Percentiles rank a stretch among this genome's conserved stretches.
Conservation (phyloP, 179 eudicot genomes). For the Heliamphora pulchella region DNA sequence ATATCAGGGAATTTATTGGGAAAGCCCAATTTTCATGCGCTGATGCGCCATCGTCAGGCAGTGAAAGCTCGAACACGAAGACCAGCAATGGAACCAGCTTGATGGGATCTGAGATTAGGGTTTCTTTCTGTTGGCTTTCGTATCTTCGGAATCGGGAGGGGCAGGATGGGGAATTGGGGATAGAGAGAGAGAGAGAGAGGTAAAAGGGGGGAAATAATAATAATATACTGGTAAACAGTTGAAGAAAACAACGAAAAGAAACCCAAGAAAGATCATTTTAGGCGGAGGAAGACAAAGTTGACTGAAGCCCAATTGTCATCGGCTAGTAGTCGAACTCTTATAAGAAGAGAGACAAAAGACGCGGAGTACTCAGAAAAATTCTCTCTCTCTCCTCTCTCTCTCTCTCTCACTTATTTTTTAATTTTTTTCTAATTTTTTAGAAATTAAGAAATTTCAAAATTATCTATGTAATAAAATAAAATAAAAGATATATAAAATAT, state of each 20-base stretch:
- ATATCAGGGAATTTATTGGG: slow-evolving; percentile 7
- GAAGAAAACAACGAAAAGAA: slow-evolving; percentile 8
- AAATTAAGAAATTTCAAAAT: too few species aligned
- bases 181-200: not conserved
- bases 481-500: too few species aligned
- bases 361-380: not conserved
- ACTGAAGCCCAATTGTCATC: not conserved
- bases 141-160: slow-evolving; percentile 4
- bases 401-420: too few species aligned
- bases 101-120: slow-evolving; percentile 2
- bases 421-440: too few species aligned
- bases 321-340: not conserved
- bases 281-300: not conserved
- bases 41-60: not conserved
- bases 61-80: not conserved
- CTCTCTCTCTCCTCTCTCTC: not conserved
- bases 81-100: not conserved
- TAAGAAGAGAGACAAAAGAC: not conserved
- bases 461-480: too few species aligned
- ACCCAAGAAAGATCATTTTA: not conserved
- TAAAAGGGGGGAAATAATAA: not conserved
- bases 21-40: not conserved
- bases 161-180: too few species aligned
- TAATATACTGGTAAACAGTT: not conserved
- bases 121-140: not conserved